phyloP scores from a whole-genome alignment of 1,284 basidiomycete genomes.

The Fomitopsis betulina region DNA sequence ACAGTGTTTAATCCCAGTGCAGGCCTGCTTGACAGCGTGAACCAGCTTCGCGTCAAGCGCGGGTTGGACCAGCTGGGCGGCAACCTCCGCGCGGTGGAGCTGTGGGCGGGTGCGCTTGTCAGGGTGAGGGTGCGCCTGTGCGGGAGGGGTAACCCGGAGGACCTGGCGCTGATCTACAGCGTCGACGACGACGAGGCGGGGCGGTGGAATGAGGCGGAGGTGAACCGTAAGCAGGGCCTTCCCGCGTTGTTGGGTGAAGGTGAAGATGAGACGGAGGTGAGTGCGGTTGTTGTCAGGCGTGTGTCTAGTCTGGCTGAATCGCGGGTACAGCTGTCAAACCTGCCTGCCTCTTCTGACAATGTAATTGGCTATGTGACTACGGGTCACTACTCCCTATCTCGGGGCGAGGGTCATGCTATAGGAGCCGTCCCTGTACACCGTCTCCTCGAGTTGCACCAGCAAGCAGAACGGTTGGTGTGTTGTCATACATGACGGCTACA shows the following conservation, averaged over 20 bases:
- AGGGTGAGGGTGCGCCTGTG: conserved; percentile 58
- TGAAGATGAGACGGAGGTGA: conserved; percentile 39
- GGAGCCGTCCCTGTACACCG: conserved; percentile 60
- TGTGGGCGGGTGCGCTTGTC: conserved; percentile 60
- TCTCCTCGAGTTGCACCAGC: conserved; percentile 49
- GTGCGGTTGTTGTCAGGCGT: conserved; percentile 9
- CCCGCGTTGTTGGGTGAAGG: conserved; percentile 10
- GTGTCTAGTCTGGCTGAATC: background rate
- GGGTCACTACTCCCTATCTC: conserved; percentile 73
- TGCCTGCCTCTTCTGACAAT: conserved; percentile 32
- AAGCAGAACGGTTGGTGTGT: conserved; percentile 41
- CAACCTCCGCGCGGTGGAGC: conserved; percentile 31
- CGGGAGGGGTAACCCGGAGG: conserved; percentile 67
- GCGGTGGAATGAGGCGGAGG: conserved; percentile 37
- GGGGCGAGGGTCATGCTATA: conserved; percentile 71
- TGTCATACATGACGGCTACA: background rate
- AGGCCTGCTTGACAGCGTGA: conserved; percentile 49
- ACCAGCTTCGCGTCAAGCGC: conserved; percentile 54
- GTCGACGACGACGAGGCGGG: conserved; percentile 47
- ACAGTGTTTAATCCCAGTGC: conserved; percentile 37
- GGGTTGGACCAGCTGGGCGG: conserved; percentile 35
- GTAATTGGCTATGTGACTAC: conserved; percentile 80
- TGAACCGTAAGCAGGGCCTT: conserved; percentile 23
- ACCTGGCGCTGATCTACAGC: conserved; percentile 68
- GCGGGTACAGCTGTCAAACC: conserved; percentile 40